Percentiles rank a stretch among this genome's conserved stretches.
Conservation (phyloP, 768 basidiomycete species). For the Saitozyma podzolica region DNA sequence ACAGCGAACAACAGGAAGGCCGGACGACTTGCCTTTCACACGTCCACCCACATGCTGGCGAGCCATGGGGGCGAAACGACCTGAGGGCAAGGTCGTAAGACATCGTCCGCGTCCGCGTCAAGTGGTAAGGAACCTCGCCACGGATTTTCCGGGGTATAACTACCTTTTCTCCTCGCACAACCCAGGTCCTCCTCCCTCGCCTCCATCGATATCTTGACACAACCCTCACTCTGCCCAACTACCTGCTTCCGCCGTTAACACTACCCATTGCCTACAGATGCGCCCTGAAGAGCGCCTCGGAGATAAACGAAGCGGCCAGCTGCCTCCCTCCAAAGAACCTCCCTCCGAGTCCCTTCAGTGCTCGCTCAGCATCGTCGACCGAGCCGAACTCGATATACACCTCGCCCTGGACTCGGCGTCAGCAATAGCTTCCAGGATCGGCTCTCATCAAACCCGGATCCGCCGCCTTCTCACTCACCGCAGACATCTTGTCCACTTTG, state of each 20-base stretch:
- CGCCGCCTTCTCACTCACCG: slow-evolving; percentile 61
- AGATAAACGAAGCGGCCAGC: slow-evolving; percentile 82
- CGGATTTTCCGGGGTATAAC: too few relatives aligned
- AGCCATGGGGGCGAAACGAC: too few relatives aligned
- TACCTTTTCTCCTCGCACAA: too few relatives aligned
- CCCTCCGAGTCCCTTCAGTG: slow-evolving; percentile 86
- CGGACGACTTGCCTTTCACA: too few relatives aligned
- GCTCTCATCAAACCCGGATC: not conserved
- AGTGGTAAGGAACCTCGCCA: too few relatives aligned
- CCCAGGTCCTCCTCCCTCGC: too few relatives aligned
- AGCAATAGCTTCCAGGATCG: not conserved
- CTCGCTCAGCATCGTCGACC: slow-evolving; percentile 75
- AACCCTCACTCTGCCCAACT: not conserved
- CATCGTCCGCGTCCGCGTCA: too few relatives aligned
- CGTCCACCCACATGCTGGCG: too few relatives aligned
- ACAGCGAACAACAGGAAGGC: too few relatives aligned
- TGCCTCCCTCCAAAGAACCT: slow-evolving; percentile 96
- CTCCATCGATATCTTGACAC: not conserved
- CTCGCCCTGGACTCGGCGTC: slow-evolving; percentile 67
- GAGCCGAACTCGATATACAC: slow-evolving; percentile 90
- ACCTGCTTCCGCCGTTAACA: not conserved
- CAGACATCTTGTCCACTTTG: slow-evolving; percentile 89
- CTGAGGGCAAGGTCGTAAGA: too few relatives aligned
- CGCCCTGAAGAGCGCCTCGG: slow-evolving; percentile 70
- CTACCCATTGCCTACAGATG: slow-evolving; percentile 28